Percentiles rank a stretch among this genome's conserved stretches.
phyloP scores from a whole-genome alignment of 2,329 filamentous ascomycete species.

The Cladosporium sp. region DNA sequence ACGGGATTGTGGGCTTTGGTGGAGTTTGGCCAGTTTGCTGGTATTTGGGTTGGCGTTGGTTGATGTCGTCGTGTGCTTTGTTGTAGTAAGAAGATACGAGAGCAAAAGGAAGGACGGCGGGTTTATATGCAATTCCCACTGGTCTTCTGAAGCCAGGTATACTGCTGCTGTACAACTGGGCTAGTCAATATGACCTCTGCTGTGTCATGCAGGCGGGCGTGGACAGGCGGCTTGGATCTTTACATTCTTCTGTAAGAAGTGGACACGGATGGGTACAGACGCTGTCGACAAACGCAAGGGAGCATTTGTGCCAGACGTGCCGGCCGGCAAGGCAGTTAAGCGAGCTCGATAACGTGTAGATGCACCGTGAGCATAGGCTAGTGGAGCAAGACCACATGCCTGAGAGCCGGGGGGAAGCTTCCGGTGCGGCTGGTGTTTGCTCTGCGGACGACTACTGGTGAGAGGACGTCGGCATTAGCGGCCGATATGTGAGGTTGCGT shows the following conservation, averaged over 20 bases:
- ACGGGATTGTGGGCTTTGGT: background rate
- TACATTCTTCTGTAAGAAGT: slow-evolving; percentile 17
- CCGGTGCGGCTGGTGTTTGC: slow-evolving; percentile 19
- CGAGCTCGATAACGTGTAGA: slow-evolving; percentile 14
- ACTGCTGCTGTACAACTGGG: slow-evolving; percentile 5
- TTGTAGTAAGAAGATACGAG: background rate
- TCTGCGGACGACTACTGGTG: slow-evolving; percentile 8
- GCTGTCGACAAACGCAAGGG: slow-evolving; percentile 13
- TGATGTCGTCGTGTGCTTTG: background rate
- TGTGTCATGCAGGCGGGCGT: slow-evolving; percentile 2
- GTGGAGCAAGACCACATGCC: slow-evolving; percentile 18
- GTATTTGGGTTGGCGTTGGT: background rate
- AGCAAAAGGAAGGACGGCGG: background rate
- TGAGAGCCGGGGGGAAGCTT: slow-evolving; percentile 14
- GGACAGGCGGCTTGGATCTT: background rate
- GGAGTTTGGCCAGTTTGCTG: slow-evolving; percentile 14
- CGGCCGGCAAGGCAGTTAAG: slow-evolving; percentile 13
- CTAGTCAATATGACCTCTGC: slow-evolving; percentile 13
- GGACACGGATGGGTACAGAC: slow-evolving; percentile 5
- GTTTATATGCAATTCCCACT: slow-evolving; percentile 12
- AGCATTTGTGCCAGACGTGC: slow-evolving; percentile 12
- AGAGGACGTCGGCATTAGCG: slow-evolving; percentile 13
- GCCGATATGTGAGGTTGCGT: slow-evolving; percentile 10
- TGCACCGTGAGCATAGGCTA: background rate
- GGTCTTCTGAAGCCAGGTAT: background rate